Conservation (phyloP, 441 rosid genomes). For the Gossypium aridum region DNA sequence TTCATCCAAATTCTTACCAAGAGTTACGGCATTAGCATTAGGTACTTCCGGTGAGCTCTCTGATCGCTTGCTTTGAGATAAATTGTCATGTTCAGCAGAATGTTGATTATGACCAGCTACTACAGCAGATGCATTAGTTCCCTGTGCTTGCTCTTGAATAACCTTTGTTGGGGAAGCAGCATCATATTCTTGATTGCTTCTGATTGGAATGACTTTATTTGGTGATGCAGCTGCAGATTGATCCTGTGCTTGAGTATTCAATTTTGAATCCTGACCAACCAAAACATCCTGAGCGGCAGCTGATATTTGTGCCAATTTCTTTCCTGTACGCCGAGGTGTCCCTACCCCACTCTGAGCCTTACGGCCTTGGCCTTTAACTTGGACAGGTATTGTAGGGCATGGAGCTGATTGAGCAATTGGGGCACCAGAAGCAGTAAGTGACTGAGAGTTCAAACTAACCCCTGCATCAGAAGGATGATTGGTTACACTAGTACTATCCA, state of each 20-base stretch:
- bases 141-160: constrained; percentile 28
- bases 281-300: constrained; percentile 45
- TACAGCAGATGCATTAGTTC: constrained; percentile 6
- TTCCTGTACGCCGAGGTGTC: constrained; percentile 63
- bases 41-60: constrained; percentile 17
- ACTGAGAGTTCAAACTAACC: constrained; percentile 28
- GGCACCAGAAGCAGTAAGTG: constrained; percentile 26
- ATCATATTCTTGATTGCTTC: constrained; percentile 31
- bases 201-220: constrained; percentile 21
- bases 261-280: constrained; percentile 37
- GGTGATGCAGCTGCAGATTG: constrained; percentile 23
- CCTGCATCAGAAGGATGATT: constrained; percentile 27
- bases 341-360: constrained; percentile 49
- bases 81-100: constrained; percentile 20
- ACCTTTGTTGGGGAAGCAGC: constrained; percentile 24
- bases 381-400: constrained; percentile 26
- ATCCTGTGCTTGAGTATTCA: constrained; percentile 26
- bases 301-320: constrained; percentile 36
- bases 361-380: constrained; percentile 46
- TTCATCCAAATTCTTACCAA: constrained; percentile 22
- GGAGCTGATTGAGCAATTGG: constrained; percentile 26
- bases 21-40: constrained; percentile 20
- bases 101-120: constrained; percentile 19
- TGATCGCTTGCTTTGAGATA: constrained; percentile 20
- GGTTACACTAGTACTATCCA: constrained; percentile 22